phyloP scores from a whole-genome alignment of 768 basidiomycete species.

The Mycena venus region DNA sequence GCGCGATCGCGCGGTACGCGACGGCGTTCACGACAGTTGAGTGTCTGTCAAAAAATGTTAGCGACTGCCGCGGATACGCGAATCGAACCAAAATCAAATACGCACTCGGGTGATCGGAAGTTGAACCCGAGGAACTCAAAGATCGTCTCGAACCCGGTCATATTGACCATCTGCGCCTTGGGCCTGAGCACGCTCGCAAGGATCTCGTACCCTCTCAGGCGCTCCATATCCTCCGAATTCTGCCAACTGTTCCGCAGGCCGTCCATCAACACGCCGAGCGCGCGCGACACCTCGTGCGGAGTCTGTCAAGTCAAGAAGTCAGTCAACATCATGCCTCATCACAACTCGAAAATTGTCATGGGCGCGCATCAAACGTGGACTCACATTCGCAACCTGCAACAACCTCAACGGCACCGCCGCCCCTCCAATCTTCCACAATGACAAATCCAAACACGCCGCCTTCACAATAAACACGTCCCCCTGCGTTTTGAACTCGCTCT shows the following conservation, averaged over 20 bases:
- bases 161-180: slow-evolving; percentile 82
- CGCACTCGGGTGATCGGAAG: slow-evolving; percentile 83
- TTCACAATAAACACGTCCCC: slow-evolving; percentile 76
- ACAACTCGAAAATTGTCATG: neutral
- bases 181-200: slow-evolving; percentile 78
- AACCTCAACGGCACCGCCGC: slow-evolving; percentile 79
- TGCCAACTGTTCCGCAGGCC: slow-evolving; percentile 89
- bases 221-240: slow-evolving; percentile 95
- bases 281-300: slow-evolving; percentile 80
- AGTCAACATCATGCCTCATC: neutral
- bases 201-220: slow-evolving; percentile 90
- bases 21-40: slow-evolving; percentile 87
- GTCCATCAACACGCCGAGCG: slow-evolving; percentile 81
- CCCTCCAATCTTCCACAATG: slow-evolving; percentile 88
- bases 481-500: slow-evolving; percentile 41
- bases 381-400: slow-evolving; percentile 81
- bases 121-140: slow-evolving; percentile 91
- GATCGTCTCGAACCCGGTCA: slow-evolving; percentile 84
- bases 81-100: slow-evolving; percentile 1
- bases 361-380: slow-evolving; percentile 35
- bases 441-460: slow-evolving; percentile 75
- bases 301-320: slow-evolving; percentile 62
- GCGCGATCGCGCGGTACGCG: slow-evolving; percentile 85
- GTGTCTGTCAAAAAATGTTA: slow-evolving; percentile 56
- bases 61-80: neutral